Percentiles rank a stretch among this genome's conserved stretches.
Evolutionary conservation across 371 early-diverging fungal genomes (phyloP).

Genomic region (Thermomucor indicae-seudaticae): DNA sequence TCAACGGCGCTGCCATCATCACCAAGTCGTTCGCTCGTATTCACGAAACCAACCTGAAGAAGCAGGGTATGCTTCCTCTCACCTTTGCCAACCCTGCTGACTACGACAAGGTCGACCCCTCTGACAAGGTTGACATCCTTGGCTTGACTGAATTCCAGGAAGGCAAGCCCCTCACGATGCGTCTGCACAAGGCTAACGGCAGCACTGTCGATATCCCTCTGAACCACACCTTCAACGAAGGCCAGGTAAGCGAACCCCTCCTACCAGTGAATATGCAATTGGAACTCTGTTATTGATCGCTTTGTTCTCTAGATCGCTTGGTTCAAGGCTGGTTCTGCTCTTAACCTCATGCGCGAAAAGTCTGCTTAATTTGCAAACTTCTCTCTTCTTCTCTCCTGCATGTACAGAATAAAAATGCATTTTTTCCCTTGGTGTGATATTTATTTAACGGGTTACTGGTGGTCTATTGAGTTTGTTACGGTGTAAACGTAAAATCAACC

Average conservation of each 20-base stretch:
- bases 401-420: neutral
- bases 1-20: conserved; percentile 84
- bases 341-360: conserved; percentile 71
- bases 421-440: too few relatives aligned
- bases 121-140: conserved; percentile 68
- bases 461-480: conserved; percentile 78
- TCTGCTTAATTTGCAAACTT: conserved; percentile 10
- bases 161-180: conserved; percentile 72
- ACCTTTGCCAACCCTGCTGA: conserved; percentile 89
- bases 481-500: conserved; percentile 76
- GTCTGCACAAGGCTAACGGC: conserved; percentile 70
- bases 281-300: too few relatives aligned
- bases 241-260: conserved; percentile 20
- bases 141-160: conserved; percentile 72
- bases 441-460: conserved; percentile 54
- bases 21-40: conserved; percentile 96
- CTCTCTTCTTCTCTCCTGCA: too few relatives aligned
- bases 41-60: conserved; percentile 98
- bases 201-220: conserved; percentile 72
- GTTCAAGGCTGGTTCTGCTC: conserved; percentile 95
- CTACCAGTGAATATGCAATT: too few relatives aligned
- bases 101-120: conserved; percentile 77
- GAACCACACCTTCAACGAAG: conserved; percentile 97
- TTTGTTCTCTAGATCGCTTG: too few relatives aligned
- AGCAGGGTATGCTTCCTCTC: conserved; percentile 95